Evolutionary conservation across 2,329 filamentous ascomycete species (phyloP), one percentile per base, ranked within the genome.

Genomic region (Stagonosporopsis vannaccii): DNA sequence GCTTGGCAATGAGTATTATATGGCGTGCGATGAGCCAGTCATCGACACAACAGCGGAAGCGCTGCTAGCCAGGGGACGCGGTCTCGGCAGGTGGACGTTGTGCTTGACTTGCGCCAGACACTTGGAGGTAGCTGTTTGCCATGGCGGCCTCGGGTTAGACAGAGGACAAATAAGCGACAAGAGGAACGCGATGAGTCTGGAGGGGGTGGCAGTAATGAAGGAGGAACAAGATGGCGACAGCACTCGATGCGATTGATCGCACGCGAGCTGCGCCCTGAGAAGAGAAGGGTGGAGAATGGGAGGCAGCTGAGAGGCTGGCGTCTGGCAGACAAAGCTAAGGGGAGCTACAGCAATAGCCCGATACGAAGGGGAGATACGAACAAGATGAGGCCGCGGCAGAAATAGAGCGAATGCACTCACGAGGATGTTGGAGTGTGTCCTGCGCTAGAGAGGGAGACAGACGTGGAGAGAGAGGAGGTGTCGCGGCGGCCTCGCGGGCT

Each of bases 61-160:
- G 54, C 51, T 51, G 65, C 52, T 66, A 61, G 52, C 44, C 60
- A 19, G 35, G 37, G 57, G 45, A 54, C 57, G 60, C 63, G 62
- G 65, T 58, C 58, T 65, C 61, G 65, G 64, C 60, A 48, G 63
- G 62, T 65, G 64, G 67, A 63, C 50, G 63, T 62, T 59, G 60
- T 55, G 61, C 57, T 57, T 56, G 56, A 56, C 37, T 57, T 62
- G 61, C 60, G 66, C 61, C 33, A 59, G 65, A 66, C 70, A 72
- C 72, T 70, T 60, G 69, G 51, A 51, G 55, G 63, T 63, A 74
- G 72, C 75, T 78, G 74, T 77, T 77, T 77, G 75, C 76, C 75
- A 75, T 71, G 62, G 73, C 65, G 74, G 70, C 73, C 61, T 69
- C 70, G 69, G 56, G 75, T 77, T 72, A 77, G 75, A 77, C 63